Evolutionary conservation across 2,329 filamentous ascomycete genomes (phyloP).

Genomic region (Rhinocladiella similis): DNA sequence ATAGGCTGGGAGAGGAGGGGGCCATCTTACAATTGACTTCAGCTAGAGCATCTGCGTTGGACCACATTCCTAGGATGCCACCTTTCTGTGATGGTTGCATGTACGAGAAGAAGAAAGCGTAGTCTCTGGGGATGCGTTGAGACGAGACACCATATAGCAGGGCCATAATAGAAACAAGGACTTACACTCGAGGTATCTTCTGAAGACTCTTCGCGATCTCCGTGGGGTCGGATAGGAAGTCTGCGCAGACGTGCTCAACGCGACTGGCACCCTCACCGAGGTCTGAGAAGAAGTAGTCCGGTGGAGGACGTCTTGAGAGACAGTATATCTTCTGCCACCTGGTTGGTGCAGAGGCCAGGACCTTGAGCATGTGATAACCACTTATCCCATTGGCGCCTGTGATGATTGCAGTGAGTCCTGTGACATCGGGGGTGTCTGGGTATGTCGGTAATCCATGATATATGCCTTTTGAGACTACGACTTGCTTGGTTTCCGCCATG

Average conservation of each 20-base stretch:
- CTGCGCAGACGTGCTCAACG: conserved; percentile 43
- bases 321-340: conserved; percentile 55
- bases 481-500: neutral
- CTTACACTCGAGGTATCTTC: conserved; percentile 28
- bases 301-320: conserved; percentile 47
- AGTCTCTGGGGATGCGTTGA: conserved; percentile 31
- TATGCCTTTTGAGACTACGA: conserved; percentile 39
- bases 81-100: conserved; percentile 49
- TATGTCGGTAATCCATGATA: conserved; percentile 51
- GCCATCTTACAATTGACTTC: conserved; percentile 39
- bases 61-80: conserved; percentile 44
- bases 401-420: conserved; percentile 51
- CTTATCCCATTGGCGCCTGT: conserved; percentile 56
- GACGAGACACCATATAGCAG: no score
- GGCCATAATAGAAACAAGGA: neutral
- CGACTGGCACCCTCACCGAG: conserved; percentile 39
- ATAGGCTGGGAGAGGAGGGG: no score
- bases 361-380: conserved; percentile 52
- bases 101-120: conserved; percentile 57
- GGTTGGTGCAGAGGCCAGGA: conserved; percentile 41
- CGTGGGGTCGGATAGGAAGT: conserved; percentile 32
- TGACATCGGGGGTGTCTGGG: conserved; percentile 34
- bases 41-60: conserved; percentile 50
- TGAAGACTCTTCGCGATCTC: conserved; percentile 30
- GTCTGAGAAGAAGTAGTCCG: conserved; percentile 17